These are phyloP conservation scores for Yamadazyma aaseri DNA, from an alignment of 1,139 yeast genomes.

Conservation along the genomic window DNA sequence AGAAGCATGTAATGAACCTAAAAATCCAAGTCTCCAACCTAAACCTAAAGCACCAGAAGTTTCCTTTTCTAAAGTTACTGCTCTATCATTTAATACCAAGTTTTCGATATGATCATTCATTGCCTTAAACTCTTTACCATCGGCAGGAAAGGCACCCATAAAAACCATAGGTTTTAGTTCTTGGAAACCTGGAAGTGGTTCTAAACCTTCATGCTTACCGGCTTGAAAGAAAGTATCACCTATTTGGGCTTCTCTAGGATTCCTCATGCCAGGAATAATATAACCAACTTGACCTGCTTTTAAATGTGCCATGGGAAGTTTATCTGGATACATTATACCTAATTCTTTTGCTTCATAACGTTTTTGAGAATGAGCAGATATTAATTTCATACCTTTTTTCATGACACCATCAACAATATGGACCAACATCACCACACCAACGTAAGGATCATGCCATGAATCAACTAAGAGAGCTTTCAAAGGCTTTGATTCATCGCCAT, in stretches of 20 bases:
- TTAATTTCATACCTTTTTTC: constrained; percentile 68
- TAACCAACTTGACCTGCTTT: constrained; percentile 94
- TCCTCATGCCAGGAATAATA: constrained; percentile 89
- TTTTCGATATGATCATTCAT: constrained; percentile 90
- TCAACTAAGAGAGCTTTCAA: constrained; percentile 82
- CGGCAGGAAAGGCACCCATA: constrained; percentile 97
- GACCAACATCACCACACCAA: constrained; percentile 89
- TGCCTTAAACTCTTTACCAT: constrained; percentile 84
- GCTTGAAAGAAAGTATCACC: constrained; percentile 85
- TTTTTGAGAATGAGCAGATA: constrained; percentile 74
- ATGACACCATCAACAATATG: constrained; percentile 82
- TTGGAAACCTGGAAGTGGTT: constrained; percentile 90
- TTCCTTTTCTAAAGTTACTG: constrained; percentile 85
- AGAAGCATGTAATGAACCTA: constrained; percentile 93
- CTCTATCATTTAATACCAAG: constrained; percentile 84
- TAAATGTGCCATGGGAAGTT: constrained; percentile 58
- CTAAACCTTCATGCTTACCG: constrained; percentile 61
- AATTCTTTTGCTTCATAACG: constrained; percentile 87
- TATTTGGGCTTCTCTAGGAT: constrained; percentile 79
- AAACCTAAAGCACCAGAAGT: constrained; percentile 94
- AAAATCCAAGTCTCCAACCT: constrained; percentile 95
- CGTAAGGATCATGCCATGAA: constrained; percentile 93
- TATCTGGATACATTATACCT: constrained; percentile 94
- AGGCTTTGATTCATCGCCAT: constrained; percentile 54
- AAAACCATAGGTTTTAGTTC: constrained; percentile 98